A percentile compares a stretch with the other conserved stretches of the same genome.
These are phyloP conservation scores for Moniliella sp. DNA, from an alignment of 1,284 basidiomycete species.

Conservation along the genomic window DNA sequence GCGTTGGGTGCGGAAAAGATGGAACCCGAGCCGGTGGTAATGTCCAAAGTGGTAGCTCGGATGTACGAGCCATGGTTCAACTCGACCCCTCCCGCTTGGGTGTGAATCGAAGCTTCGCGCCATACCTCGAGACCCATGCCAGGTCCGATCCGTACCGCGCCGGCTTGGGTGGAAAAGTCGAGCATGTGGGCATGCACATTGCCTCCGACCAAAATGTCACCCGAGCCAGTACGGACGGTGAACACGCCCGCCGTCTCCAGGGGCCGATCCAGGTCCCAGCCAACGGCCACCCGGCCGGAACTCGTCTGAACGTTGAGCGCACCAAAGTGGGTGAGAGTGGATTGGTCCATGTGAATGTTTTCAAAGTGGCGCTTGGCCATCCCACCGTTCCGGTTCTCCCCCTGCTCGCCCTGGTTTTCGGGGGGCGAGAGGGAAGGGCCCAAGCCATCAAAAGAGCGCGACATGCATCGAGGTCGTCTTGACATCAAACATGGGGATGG, in stretches of 20 bases:
- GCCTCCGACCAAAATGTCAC: not conserved
- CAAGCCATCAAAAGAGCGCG: too few species aligned
- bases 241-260: not conserved
- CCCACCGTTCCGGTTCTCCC: not conserved
- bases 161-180: not conserved
- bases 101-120: not conserved
- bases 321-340: not conserved
- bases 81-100: not conserved
- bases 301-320: not conserved
- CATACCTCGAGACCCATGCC: not conserved
- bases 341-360: not conserved
- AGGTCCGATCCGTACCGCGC: not conserved
- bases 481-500: not conserved
- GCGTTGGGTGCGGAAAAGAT: not conserved
- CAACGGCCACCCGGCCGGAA: not conserved
- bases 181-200: not conserved
- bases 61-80: not conserved
- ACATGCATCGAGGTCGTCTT: not conserved
- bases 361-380: not conserved
- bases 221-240: not conserved
- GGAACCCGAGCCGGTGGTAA: not conserved
- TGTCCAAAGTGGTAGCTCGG: not conserved
- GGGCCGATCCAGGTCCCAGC: not conserved
- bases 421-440: too few species aligned
- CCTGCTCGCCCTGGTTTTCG: not conserved